These are phyloP conservation scores for Pyrenula massariospora DNA, from an alignment of 495 filamentous ascomycete genomes.

Conservation along the genomic window DNA sequence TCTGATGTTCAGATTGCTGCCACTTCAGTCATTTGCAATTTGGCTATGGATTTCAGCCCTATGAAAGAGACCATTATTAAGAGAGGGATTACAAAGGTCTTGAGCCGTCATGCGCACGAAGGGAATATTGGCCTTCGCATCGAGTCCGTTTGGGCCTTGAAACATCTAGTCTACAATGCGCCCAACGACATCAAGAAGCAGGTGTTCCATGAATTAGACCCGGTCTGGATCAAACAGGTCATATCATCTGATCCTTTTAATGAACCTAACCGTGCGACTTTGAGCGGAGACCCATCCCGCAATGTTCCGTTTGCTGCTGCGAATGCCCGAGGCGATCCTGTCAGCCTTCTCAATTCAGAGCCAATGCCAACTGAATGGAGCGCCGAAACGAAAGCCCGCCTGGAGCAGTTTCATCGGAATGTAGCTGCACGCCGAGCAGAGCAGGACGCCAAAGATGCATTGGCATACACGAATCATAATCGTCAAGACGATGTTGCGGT, in stretches of 20 bases:
- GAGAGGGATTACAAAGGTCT: conserved; percentile 59
- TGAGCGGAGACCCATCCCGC: conserved; percentile 11
- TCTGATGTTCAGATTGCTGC: conserved; percentile 78
- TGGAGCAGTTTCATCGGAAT: conserved; percentile 32
- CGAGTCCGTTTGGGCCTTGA: conserved; percentile 84
- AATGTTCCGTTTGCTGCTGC: not conserved
- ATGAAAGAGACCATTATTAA: conserved; percentile 72
- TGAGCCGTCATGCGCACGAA: conserved; percentile 79
- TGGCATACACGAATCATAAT: conserved; percentile 29
- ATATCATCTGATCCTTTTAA: conserved; percentile 41
- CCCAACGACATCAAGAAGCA: conserved; percentile 58
- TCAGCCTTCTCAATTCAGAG: conserved; percentile 52
- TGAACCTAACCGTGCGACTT: conserved; percentile 20
- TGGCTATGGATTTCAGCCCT: conserved; percentile 76
- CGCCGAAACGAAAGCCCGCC: conserved; percentile 21
- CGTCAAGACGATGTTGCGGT: conserved; percentile 71
- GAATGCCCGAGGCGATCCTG: conserved; percentile 54
- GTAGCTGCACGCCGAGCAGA: not conserved
- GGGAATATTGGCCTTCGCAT: conserved; percentile 58
- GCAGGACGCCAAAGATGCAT: conserved; percentile 16
- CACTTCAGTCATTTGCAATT: conserved; percentile 68
- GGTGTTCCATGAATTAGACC: conserved; percentile 62
- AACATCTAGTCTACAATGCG: conserved; percentile 65
- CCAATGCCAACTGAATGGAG: conserved; percentile 17
- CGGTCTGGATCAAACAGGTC: conserved; percentile 67